These are phyloP conservation scores for Desmodesmus armatus DNA, from an alignment of 139 green algal species.

Conservation along the genomic window DNA sequence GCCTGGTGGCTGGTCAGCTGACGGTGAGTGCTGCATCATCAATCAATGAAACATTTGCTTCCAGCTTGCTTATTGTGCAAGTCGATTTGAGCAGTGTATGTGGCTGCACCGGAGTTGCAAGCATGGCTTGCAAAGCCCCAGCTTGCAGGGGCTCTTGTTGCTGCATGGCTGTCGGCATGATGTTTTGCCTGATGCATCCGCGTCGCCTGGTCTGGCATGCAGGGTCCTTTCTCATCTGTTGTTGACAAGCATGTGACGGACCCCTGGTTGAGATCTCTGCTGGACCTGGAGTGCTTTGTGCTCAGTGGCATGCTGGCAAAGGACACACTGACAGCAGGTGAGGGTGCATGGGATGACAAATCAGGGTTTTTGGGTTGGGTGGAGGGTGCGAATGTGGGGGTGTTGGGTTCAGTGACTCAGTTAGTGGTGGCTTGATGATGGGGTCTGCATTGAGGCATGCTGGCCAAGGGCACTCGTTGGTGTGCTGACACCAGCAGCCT, in stretches of 20 bases:
- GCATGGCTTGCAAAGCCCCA: no score
- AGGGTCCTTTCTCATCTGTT: constrained; percentile 74
- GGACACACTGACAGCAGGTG: constrained; percentile 71
- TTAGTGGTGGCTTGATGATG: neutral
- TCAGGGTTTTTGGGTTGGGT: no score
- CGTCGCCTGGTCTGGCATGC: neutral
- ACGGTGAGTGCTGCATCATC: no score
- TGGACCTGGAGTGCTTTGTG: constrained; percentile 91
- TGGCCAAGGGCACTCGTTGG: neutral
- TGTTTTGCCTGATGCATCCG: no score
- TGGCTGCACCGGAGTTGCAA: neutral
- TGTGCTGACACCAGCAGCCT: neutral
- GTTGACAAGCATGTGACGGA: constrained; percentile 76
- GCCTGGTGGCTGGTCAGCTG: constrained; percentile 61
- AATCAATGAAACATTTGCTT: neutral
- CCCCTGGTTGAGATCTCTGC: constrained; percentile 56
- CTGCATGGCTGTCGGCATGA: no score
- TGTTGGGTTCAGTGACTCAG: neutral
- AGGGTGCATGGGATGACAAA: no score
- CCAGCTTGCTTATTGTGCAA: neutral
- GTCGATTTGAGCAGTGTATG: neutral
- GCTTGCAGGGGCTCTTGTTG: no score
- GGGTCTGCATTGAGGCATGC: neutral
- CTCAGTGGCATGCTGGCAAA: constrained; percentile 73
- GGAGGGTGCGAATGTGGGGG: no score